Base-by-base conservation (phyloP, 139 green algal species). In the Chlamydomonas schloesseri region DNA sequence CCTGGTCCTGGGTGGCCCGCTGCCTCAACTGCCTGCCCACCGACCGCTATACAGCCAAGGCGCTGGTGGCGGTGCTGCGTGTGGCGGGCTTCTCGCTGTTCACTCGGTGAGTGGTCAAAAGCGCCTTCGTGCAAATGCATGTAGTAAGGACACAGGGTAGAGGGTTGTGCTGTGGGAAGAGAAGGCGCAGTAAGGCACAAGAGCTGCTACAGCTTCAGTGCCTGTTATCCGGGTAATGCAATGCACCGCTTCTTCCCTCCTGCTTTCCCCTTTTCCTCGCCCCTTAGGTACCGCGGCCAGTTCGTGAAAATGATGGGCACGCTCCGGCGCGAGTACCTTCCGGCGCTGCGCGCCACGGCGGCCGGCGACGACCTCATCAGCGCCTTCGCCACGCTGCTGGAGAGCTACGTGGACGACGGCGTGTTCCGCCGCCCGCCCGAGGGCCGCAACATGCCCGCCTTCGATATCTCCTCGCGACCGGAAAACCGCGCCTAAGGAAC, bases 1-100 rank as follows among this genome's bases (percentile, higher is more conserved):
- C 88, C 9, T 97, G 94, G 94, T 57, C 69, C 17, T 95, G 89
- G 74, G 73, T 95, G 50, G 90, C 91, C 0, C 82, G 91, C 64
- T 47, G 92, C 60, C 89, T 97, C 26, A 97, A 97, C 87, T 28
- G 53, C 1, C 76, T 96, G 78, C 94, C 94, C 14, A 75, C 94
- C 50, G 91, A 91, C 60, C 88, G 94, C n/a, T 75, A 87, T 37
- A 90, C 88, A 18, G 93, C 91, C 64, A 94, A 92, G 31, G 94
- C 94, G 0, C 70, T 97, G 81, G 78, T 94, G 60, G 90, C 88
- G 2, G 92, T 97, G 80, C 87, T 91, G 71, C 73, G 89, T 9
- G 75, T 86, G 11, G 94, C 92, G 1, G 94, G 92, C n/a, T 96
- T 84, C 74, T 37, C 77, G 28, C 71, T 96, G 92, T 58, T 89